Percentiles rank a stretch among this genome's conserved stretches.
Conservation (phyloP, 2,329 filamentous ascomycete species). For the Sclerotinia glacialis region DNA sequence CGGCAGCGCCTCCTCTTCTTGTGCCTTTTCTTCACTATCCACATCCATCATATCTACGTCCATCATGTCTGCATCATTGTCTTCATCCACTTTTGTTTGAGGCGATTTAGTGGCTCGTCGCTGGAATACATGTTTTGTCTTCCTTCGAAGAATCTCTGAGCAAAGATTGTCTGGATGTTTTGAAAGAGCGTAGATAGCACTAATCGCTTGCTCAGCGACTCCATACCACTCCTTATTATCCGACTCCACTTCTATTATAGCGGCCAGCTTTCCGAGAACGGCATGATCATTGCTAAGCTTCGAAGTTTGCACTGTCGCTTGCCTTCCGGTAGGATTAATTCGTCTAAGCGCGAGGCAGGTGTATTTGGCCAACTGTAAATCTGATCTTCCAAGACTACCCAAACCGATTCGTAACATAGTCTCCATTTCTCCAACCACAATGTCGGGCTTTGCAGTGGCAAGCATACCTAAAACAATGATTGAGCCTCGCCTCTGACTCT, state of each 20-base stretch:
- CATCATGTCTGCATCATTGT: constrained; percentile 37
- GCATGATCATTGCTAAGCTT: constrained; percentile 91
- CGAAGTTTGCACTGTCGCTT: constrained; percentile 64
- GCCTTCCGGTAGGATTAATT: constrained; percentile 81
- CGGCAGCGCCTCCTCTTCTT: constrained; percentile 28
- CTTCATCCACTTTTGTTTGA: neutral
- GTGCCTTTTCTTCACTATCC: constrained; percentile 31
- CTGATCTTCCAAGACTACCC: constrained; percentile 72
- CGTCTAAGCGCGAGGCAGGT: constrained; percentile 90
- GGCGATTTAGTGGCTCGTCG: constrained; percentile 30
- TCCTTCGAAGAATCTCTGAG: constrained; percentile 83
- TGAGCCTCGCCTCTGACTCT: constrained; percentile 81
- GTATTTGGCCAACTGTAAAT: constrained; percentile 88
- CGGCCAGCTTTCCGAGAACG: constrained; percentile 74
- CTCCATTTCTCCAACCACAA: constrained; percentile 93
- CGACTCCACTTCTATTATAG: constrained; percentile 80
- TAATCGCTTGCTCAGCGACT: constrained; percentile 92
- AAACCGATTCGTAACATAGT: constrained; percentile 89
- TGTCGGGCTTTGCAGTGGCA: constrained; percentile 85
- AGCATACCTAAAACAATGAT: constrained; percentile 98
- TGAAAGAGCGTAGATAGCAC: constrained; percentile 89
- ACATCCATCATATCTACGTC: constrained; percentile 25
- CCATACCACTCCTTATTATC: constrained; percentile 96
- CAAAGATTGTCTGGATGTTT: constrained; percentile 93
- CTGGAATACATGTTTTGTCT: constrained; percentile 77